These are phyloP conservation scores for Penicillium dipodomyicola DNA, from an alignment of 495 filamentous ascomycete genomes.

Conservation along the genomic window DNA sequence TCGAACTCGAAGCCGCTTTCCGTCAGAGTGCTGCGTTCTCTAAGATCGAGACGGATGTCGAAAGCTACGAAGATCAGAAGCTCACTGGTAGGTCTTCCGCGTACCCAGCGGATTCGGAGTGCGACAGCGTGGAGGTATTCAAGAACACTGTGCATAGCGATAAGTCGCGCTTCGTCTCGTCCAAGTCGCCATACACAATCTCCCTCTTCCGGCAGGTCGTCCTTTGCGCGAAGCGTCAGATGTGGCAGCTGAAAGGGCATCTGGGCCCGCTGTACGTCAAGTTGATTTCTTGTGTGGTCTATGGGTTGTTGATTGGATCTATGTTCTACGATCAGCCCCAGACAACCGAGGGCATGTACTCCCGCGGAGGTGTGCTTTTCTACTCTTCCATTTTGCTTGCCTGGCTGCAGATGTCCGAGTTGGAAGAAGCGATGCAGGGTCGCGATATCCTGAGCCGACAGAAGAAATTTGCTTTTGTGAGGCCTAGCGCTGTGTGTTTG, in stretches of 20 bases:
- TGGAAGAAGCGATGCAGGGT: constrained; percentile 66
- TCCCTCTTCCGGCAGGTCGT: constrained; percentile 60
- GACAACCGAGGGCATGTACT: constrained; percentile 49
- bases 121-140: constrained; percentile 43
- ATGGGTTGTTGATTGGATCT: constrained; percentile 35
- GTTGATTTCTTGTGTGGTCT: constrained; percentile 33
- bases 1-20: constrained; percentile 63
- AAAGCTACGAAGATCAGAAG: constrained; percentile 45
- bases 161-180: constrained; percentile 40
- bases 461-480: constrained; percentile 72
- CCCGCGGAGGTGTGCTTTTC: constrained; percentile 56
- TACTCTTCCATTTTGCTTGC: constrained; percentile 75
- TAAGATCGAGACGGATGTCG: constrained; percentile 47
- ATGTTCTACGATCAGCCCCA: constrained; percentile 41
- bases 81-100: constrained; percentile 29
- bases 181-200: constrained; percentile 56
- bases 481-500: constrained; percentile 71
- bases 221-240: constrained; percentile 61
- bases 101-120: constrained; percentile 39
- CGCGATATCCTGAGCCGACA: constrained; percentile 76
- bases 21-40: constrained; percentile 48
- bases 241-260: constrained; percentile 46
- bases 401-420: constrained; percentile 72
- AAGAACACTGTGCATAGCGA: constrained; percentile 42
- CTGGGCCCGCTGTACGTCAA: constrained; percentile 36